Evolutionary conservation across 345 rosid genomes (phyloP).

Genomic region (Atalantia buxifolia): DNA sequence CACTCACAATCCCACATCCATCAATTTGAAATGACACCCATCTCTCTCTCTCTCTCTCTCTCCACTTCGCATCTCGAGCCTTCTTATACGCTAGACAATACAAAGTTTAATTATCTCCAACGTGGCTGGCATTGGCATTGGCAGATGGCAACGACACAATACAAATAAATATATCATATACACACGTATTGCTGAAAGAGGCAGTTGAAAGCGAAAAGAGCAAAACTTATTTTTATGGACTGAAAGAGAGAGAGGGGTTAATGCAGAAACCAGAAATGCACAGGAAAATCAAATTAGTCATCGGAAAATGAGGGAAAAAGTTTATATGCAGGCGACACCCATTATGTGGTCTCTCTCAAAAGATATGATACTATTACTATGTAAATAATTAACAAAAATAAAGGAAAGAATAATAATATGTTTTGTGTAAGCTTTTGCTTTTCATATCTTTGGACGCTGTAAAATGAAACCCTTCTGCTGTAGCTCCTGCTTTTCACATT

Average conservation of each 20-base stretch:
- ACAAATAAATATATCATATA: no score
- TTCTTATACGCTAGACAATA: not conserved
- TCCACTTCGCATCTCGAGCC: conserved; percentile 20
- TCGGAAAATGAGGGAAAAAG: not conserved
- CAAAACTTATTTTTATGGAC: not conserved
- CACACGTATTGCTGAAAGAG: not conserved
- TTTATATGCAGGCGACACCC: not conserved
- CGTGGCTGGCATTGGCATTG: no score
- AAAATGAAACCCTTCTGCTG: not conserved
- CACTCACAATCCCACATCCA: not conserved
- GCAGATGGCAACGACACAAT: no score
- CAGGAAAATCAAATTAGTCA: no score
- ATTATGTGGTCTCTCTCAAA: not conserved
- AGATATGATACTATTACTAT: conserved; percentile 1
- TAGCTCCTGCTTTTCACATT: not conserved
- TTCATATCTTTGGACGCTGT: not conserved
- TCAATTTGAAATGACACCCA: not conserved
- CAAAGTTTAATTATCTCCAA: not conserved
- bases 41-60: not conserved
- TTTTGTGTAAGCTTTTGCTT: not conserved
- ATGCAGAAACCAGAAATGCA: not conserved
- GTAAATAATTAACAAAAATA: not conserved
- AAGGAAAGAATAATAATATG: not conserved
- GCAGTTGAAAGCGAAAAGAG: not conserved
- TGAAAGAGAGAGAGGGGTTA: not conserved